These are phyloP conservation scores for Puccinia coronata DNA, from an alignment of 1,284 basidiomycete genomes.

Conservation along the genomic window DNA sequence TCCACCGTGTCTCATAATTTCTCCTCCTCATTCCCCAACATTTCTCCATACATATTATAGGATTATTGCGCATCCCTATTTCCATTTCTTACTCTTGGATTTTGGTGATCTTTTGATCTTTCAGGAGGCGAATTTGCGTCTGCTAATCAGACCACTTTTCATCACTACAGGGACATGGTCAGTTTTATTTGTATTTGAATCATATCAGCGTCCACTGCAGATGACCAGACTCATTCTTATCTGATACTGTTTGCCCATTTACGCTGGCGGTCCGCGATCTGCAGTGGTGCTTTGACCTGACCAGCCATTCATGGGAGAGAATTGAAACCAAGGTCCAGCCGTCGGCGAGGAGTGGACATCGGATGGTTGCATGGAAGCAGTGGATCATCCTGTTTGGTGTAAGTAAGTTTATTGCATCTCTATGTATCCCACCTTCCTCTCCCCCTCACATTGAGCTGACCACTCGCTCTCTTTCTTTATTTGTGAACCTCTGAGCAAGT, in stretches of 20 bases:
- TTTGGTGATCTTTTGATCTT: too few relatives aligned
- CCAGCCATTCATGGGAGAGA: constrained; percentile 78
- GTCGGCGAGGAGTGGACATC: constrained; percentile 78
- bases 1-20: background rate
- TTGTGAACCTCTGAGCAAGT: constrained; percentile 55
- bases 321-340: constrained; percentile 83
- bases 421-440: constrained; percentile 42
- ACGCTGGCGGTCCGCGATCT: background rate
- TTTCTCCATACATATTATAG: background rate
- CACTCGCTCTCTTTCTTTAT: constrained; percentile 52
- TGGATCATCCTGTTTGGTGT: constrained; percentile 81
- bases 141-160: constrained; percentile 80
- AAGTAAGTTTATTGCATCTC: constrained; percentile 52
- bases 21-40: background rate
- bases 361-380: constrained; percentile 92
- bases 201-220: background rate
- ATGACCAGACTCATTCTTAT: constrained; percentile 53
- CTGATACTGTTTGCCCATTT: constrained; percentile 53
- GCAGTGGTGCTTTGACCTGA: constrained; percentile 66
- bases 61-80: background rate
- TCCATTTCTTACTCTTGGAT: too few relatives aligned
- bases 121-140: constrained; percentile 81
- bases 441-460: constrained; percentile 51
- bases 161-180: constrained; percentile 80
- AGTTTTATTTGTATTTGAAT: background rate